Conservation (phyloP, 768 basidiomycete genomes). For the Lyophyllum shimeji region DNA sequence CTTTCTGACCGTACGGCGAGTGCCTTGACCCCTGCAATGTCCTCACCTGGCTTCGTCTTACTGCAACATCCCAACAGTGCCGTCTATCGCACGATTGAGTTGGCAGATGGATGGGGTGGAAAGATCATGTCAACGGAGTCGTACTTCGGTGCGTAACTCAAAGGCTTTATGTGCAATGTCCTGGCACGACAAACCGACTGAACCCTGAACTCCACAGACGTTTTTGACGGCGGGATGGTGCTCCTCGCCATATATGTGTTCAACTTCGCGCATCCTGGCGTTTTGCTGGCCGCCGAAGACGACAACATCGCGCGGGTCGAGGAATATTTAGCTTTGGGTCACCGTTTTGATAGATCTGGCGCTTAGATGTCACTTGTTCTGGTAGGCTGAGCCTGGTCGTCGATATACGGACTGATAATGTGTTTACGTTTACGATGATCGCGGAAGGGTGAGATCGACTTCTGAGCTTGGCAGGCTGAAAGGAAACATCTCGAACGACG, state of each 20-base stretch:
- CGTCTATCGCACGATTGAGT: conserved; percentile 51
- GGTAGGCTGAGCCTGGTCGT: too few species aligned
- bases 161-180: not conserved
- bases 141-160: conserved; percentile 40
- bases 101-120: conserved; percentile 51
- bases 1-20: conserved; percentile 50
- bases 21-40: not conserved
- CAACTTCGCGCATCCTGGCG: conserved; percentile 46
- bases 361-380: not conserved
- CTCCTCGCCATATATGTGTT: conserved; percentile 43
- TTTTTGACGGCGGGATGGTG: conserved; percentile 49
- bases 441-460: too few species aligned
- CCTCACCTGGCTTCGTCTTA: not conserved
- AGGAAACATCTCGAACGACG: too few species aligned
- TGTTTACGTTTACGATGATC: too few species aligned
- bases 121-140: conserved; percentile 45
- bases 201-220: conserved; percentile 27
- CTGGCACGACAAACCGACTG: not conserved
- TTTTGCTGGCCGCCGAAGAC: conserved; percentile 11
- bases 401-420: too few species aligned
- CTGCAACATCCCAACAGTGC: conserved; percentile 24
- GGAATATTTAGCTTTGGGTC: not conserved
- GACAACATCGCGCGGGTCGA: not conserved
- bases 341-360: not conserved
- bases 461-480: too few species aligned